Evolutionary conservation across 2,329 filamentous ascomycete genomes (phyloP), one percentile per base, ranked within the genome.

Genomic region (Talaromyces amestolkiae): DNA sequence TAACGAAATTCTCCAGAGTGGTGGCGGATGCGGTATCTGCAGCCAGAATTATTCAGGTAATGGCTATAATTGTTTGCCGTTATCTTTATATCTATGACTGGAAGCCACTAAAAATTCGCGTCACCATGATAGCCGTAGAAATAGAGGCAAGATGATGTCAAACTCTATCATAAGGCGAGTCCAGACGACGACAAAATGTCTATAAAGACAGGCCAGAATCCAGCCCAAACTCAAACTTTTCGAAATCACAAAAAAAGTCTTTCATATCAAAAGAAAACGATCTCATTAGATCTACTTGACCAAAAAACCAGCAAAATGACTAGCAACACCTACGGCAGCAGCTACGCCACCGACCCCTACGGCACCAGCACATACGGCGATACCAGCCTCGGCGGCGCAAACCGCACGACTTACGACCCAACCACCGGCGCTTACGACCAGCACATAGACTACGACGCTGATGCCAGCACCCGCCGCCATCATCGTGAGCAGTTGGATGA

Each of bases 371-470:
- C 65, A 1, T 66, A 66, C 24, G 65, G 53, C 27, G 61, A 56
- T 37, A 66, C 66, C 8, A 68, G 47, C 35, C 45, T 41, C 54
- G 49, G 24, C 27, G 63, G 65, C 19, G 65, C 65, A 33, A 67
- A 67, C 47, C 65, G 62, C 7, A 68, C 67, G 17, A 67, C 65
- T n/a, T 68, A 68, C 35, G 67, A 68, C 31, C 67, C 67, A n/a
- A 56, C 63, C 56, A 68, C 67, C 0, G 67, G 67, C 22, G 71
- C 74, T 19, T 76, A 76, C 31, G 74, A 76, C 61, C 74, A 76
- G 56, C 74, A 76, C 58, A 69, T 76, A 45, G 74, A 76, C 65
- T 76, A 75, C 63, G 66, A 69, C 27, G 71, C 70, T 17, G 71
- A 70, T 41, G 71, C 63, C 31, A 62, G 66, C 10, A 70, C 69